phyloP scores from a whole-genome alignment of 257 asterid species.

The Solanum medicagineum region DNA sequence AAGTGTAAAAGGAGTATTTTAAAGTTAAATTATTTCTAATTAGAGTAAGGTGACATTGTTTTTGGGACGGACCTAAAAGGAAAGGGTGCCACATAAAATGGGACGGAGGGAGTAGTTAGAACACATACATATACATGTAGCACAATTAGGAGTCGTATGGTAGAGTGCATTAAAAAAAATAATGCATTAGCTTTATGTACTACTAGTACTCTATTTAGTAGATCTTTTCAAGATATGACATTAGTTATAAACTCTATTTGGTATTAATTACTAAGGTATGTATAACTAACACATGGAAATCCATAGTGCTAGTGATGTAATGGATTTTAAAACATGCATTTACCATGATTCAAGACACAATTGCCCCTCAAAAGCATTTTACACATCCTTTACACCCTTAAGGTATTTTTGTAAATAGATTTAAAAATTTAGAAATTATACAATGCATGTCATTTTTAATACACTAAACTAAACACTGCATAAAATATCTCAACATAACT shows the following conservation, averaged over 20 bases:
- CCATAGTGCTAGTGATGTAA: neutral
- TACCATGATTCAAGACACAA: neutral
- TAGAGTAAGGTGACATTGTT: no score
- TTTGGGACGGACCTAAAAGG: no score
- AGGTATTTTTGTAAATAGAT: neutral
- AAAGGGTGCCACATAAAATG: no score
- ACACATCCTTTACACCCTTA: neutral
- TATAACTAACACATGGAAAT: no score
- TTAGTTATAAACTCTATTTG: no score
- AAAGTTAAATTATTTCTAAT: no score
- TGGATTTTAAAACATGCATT: neutral
- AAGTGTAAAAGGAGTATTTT: no score
- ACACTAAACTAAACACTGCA: neutral
- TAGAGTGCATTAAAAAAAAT: neutral
- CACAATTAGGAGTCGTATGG: neutral
- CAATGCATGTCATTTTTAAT: neutral
- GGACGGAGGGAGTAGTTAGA: neutral
- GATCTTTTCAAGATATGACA: no score
- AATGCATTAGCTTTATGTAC: neutral
- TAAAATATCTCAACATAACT: neutral
- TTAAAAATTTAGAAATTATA: neutral
- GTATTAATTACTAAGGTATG: no score
- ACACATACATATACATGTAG: constrained; percentile 1
- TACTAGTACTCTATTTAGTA: no score
- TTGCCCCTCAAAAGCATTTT: neutral